Evolutionary conservation across 106 monocot genomes (phyloP), one percentile per base, ranked within the genome.

Genomic region (Hemerocallis citrina): DNA sequence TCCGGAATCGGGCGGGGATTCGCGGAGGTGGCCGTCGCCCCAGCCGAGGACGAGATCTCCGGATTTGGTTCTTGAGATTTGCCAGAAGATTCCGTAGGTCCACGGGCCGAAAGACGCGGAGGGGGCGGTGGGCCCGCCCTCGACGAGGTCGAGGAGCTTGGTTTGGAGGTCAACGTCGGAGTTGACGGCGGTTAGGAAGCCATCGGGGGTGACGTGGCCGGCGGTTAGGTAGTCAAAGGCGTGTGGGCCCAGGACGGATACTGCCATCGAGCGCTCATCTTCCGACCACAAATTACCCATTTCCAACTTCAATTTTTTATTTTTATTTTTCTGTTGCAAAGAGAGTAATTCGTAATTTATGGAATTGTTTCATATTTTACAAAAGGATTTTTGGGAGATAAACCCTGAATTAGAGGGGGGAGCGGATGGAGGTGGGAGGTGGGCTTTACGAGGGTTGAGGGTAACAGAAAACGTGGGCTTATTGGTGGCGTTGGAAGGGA

Each of bases 31-130:
- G 27, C 89, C 89, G 67, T 93, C 89, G 14, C 80, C 85, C 94
- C 94, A 94, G n/a, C 75, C 79, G 38, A 89, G 80, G 43, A 86
- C 70, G 25, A 75, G 35, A 29, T 73, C 27, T 22, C 70, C 75
- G 34, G 79, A 64, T 19, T 58, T 57, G 67, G 68, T 71, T 32
- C 81, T 57, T 20, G 93, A 81, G 66, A 82, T 66, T 76, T 93
- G 88, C 88, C 93, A 93, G 77, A 88, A 89, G 59, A 93, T 85
- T 41, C 77, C 84, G 66, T 72, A 88, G 32, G 76, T 68, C 93
- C 88, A 93, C 44, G 67, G 59, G 36, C 25, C 13, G 37, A 51
- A 21, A 31, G 39, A 48, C 10, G 75, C 73, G 16, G 74, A 62
- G 51, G 31, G 51, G 59, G 37, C 48, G 35, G 16, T 55, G 43